A percentile compares a stretch with the other conserved stretches of the same genome.
These are phyloP conservation scores for Termitomyces eurrhizus DNA, from an alignment of 768 basidiomycete genomes.

Conservation along the genomic window DNA sequence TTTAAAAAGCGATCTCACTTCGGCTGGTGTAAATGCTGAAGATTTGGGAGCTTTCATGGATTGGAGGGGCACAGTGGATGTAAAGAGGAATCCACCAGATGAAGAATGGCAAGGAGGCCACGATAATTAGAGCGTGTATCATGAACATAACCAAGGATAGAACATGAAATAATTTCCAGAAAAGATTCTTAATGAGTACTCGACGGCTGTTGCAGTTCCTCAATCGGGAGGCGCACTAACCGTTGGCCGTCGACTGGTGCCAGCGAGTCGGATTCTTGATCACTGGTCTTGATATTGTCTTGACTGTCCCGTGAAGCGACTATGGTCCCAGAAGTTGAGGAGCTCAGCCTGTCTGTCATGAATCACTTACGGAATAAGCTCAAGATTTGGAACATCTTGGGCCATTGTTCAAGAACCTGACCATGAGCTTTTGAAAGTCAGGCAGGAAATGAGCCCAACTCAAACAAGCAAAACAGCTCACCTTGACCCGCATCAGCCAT, in stretches of 20 bases:
- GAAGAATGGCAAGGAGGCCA: slow-evolving; percentile 34
- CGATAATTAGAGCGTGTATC: neutral
- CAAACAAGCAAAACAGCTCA: slow-evolving; percentile 20
- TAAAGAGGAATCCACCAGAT: slow-evolving; percentile 42
- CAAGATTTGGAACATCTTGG: slow-evolving; percentile 77
- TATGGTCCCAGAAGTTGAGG: slow-evolving; percentile 19
- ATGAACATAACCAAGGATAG: neutral
- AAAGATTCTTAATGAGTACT: slow-evolving; percentile 5
- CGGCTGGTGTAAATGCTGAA: slow-evolving; percentile 38
- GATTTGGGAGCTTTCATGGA: slow-evolving; percentile 43
- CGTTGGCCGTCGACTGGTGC: slow-evolving; percentile 44
- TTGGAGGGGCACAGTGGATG: slow-evolving; percentile 38
- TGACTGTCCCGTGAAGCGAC: slow-evolving; percentile 45
- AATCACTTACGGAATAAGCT: slow-evolving; percentile 57
- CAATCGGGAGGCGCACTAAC: slow-evolving; percentile 71
- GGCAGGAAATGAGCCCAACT: neutral
- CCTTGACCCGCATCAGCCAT: slow-evolving; percentile 79
- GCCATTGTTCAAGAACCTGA: slow-evolving; percentile 77
- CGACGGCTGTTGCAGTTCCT: slow-evolving; percentile 47
- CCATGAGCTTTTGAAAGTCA: slow-evolving; percentile 52
- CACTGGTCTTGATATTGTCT: slow-evolving; percentile 16
- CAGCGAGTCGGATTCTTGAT: slow-evolving; percentile 2
- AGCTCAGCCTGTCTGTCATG: neutral
- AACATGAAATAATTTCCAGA: neutral
- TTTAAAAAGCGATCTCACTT: slow-evolving; percentile 32